Evolutionary conservation across 2,329 filamentous ascomycete species (phyloP), one percentile per base, ranked within the genome.

Genomic region (Penicillium sp.): DNA sequence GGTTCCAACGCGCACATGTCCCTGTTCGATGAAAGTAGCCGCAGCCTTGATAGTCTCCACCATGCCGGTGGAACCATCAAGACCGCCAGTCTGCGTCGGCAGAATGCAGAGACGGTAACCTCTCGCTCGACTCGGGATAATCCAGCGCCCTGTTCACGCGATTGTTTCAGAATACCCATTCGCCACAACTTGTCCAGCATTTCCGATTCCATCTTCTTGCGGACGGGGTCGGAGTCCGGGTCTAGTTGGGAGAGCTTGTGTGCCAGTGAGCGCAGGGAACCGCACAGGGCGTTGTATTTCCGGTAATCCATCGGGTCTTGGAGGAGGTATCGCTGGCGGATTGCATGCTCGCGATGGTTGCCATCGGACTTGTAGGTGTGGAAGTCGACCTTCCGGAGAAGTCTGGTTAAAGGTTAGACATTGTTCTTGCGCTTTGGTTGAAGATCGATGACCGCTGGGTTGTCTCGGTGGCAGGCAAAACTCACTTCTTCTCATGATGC

Each of bases 381-480:
- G 73, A 98, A 95, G 74, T 98, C 90, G 71, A 93, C 89, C 67
- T 91, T 91, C 62, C 80, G 78, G 56, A 97, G 81, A 66, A 97
- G 86, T 58, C 73, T 76, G 49, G 16, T 34, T 10, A 29, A 29
- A 24, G 23, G 28, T 51, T 52, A 49, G 44, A 32, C 32, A 40
- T 23, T 29, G 42, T 47, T 10, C 11, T 37, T 14, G 11, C 9
- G 35, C 13, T 22, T 24, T 16, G 11, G 7, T 18, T 11, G 14
- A 11, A 18, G 14, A 16, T 16, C 4, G 7, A 11, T 38, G 20
- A 22, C n/a, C 6, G 20, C 35, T 20, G 18, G 18, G 26, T 8
- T 5, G 8, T 29, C 8, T 40, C 11, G 36, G 3, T 10, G 14
- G 8, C 4, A 6, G 14, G 9, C 14, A 8, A 2, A 39, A 61